A percentile compares a stretch with the other conserved stretches of the same genome.
Evolutionary conservation across 83 land plant species (phyloP).

Genomic region (Diphasiastrum complanatum): DNA sequence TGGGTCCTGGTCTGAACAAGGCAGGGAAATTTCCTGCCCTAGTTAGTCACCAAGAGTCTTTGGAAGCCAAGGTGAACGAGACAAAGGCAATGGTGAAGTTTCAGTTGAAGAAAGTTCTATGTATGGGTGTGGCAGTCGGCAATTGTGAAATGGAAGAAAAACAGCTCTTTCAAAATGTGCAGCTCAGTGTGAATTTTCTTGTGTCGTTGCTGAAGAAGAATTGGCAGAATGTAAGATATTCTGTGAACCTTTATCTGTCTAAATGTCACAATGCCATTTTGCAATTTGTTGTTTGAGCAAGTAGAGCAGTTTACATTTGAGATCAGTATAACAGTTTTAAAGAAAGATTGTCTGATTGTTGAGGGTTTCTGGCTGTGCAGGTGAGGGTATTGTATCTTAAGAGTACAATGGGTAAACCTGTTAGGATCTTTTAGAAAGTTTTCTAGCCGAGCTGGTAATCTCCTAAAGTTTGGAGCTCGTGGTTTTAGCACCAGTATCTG

Average conservation of each 20-base stretch:
- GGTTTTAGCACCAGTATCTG: too few relatives aligned
- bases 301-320: too few relatives aligned
- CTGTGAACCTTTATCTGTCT: neutral
- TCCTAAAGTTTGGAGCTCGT: too few relatives aligned
- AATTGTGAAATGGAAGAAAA: conserved; percentile 75
- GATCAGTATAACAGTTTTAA: too few relatives aligned
- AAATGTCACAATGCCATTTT: neutral
- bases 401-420: conserved; percentile 61
- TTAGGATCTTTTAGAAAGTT: conserved; percentile 35
- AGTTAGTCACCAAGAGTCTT: conserved; percentile 59
- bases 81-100: conserved; percentile 69
- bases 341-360: neutral
- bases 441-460: too few relatives aligned
- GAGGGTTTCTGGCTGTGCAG: conserved; percentile 24
- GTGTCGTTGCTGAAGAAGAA: conserved; percentile 76
- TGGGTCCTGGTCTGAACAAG: conserved; percentile 85
- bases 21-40: conserved; percentile 78
- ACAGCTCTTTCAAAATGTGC: conserved; percentile 71
- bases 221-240: conserved; percentile 70
- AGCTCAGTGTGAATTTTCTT: conserved; percentile 70
- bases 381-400: conserved; percentile 62
- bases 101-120: conserved; percentile 74
- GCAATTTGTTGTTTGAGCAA: too few relatives aligned
- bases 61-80: conserved; percentile 60
- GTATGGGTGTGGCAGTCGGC: conserved; percentile 88